Conservation (phyloP, 106 monocot genomes). For the Platanthera zijinensis region DNA sequence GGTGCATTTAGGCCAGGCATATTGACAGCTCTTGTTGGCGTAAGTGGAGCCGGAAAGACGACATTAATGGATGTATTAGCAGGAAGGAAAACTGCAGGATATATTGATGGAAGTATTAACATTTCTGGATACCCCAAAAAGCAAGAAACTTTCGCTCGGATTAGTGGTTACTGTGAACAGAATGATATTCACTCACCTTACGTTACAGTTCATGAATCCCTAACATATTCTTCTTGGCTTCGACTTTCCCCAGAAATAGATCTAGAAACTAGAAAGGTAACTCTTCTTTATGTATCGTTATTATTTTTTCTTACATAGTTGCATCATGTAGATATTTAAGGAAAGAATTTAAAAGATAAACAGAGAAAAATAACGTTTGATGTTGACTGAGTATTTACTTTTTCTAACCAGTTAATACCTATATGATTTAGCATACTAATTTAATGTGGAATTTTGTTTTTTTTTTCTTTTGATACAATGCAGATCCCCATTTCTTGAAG, state of each 20-base stretch:
- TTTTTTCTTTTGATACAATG: too few relatives aligned
- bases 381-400: too few relatives aligned
- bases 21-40: conserved; percentile 18
- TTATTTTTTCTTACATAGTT: too few relatives aligned
- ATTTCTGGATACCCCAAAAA: conserved; percentile 43
- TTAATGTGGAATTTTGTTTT: too few relatives aligned
- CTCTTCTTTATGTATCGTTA: too few relatives aligned
- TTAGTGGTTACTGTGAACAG: conserved; percentile 33
- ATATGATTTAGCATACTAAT: too few relatives aligned
- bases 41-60: conserved; percentile 55
- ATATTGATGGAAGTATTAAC: conserved; percentile 37
- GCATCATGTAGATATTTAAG: too few relatives aligned
- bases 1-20: too few relatives aligned
- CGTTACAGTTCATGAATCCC: conserved; percentile 48
- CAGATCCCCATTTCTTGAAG: too few relatives aligned
- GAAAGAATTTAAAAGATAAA: too few relatives aligned
- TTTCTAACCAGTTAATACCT: too few relatives aligned
- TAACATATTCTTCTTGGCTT: conserved; percentile 40
- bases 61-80: conserved; percentile 50
- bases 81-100: conserved; percentile 48
- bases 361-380: too few relatives aligned
- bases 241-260: conserved; percentile 26
- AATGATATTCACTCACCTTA: conserved; percentile 43
- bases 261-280: conserved; percentile 21
- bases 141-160: conserved; percentile 40